Base-by-base conservation (phyloP, 306 rosid genomes). In the Cicer bijugum region DNA sequence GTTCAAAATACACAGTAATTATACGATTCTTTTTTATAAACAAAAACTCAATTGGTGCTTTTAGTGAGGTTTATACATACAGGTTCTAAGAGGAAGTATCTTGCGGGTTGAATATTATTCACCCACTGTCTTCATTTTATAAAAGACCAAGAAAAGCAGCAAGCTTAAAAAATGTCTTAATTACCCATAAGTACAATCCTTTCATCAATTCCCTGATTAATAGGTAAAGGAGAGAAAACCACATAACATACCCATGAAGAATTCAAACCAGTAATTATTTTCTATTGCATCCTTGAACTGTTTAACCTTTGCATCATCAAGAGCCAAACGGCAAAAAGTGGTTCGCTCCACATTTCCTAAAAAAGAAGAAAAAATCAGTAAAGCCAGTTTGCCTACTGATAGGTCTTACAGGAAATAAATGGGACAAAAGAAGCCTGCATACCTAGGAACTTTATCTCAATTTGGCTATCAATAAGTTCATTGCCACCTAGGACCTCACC, bases 401-500 rank as follows among this genome's bases (percentile, higher is more conserved):
- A 4, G 14, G 67, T 59, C 64, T 72, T 10, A 9, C 20, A 67
- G 46, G 56, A 71, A 84, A 64, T 56, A 75, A 60, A 65, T 52
- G 67, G 72, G 64, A 50, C 5, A 48, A 43, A 46, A 58, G 60
- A 79, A 71, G 64, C 58, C 57, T 10, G 75, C 91, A 33, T 85
- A 88, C 99, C 86, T 76, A 64, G 79, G 79, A 79, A 91, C 80
- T 91, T 89, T 71, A 94, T 91, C 67, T 86, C 95, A 72, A 91
- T 77, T 82, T 81, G 88, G 78, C 99, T 94, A 60, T 94, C 96
- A 58, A 94, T 94, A 73, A 94, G 96, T 62, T 94, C 99, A 70
- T 94, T 94, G 82, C 99, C 99, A 64, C 99, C 97, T 7, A 94
- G 72, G 79, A 94, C 99, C 83, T 94, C 99, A 69, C 99, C 99